Conservation (phyloP, 352 stramenopile genomes). For the Phytopythium kandeliae region DNA sequence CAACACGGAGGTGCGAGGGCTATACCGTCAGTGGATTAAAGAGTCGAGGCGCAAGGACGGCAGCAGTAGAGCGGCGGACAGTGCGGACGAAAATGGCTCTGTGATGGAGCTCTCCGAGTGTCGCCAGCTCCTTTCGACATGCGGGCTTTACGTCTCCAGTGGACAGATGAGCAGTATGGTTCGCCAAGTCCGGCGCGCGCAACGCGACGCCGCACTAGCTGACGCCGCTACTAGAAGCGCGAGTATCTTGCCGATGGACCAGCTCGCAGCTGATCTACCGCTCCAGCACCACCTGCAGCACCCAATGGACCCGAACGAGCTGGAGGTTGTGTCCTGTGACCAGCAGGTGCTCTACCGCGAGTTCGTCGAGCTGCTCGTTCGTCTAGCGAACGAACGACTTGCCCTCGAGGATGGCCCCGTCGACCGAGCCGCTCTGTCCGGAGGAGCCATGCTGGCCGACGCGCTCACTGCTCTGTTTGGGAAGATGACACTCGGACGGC, state of each 20-base stretch:
- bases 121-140: constrained; percentile 36
- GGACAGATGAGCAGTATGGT: constrained; percentile 33
- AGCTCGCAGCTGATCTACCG: constrained; percentile 13
- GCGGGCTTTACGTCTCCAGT: constrained; percentile 32
- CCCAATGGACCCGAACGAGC: constrained; percentile 12
- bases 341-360: constrained; percentile 49
- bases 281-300: constrained; percentile 16
- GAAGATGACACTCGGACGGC: constrained; percentile 25
- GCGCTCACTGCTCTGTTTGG: constrained; percentile 41
- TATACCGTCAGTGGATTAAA: constrained; percentile 53
- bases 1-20: constrained; percentile 51
- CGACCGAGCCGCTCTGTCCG: constrained; percentile 5
- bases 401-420: constrained; percentile 7
- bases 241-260: constrained; percentile 8
- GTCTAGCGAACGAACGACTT: constrained; percentile 29
- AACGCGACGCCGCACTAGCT: constrained; percentile 22
- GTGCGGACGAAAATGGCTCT: constrained; percentile 16
- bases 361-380: constrained; percentile 66
- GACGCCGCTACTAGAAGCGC: constrained; percentile 8
- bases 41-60: constrained; percentile 10
- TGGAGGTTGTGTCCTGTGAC: constrained; percentile 28
- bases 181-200: constrained; percentile 24
- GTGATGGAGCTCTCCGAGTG: constrained; percentile 50
- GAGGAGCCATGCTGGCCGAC: constrained; percentile 19
- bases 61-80: constrained; percentile 5